Evolutionary conservation across 2,329 filamentous ascomycete species (phyloP), one percentile per base, ranked within the genome.

Genomic region (Clarireedia paspali): DNA sequence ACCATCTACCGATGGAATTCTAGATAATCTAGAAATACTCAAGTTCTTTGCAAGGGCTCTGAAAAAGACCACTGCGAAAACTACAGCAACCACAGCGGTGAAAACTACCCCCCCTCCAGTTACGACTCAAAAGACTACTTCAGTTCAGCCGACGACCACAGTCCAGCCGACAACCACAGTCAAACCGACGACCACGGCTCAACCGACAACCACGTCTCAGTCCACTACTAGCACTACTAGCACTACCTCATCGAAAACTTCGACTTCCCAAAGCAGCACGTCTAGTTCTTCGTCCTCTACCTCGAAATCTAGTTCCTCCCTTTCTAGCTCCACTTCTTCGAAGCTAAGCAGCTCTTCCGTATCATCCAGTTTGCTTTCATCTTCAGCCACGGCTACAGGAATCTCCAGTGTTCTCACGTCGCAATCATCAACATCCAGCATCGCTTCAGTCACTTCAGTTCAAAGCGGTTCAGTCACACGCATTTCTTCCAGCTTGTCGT

Each of bases 31-130:
- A 15, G 42, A 36, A 20, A 6, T 47, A 14, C 47, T 53, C 20
- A 53, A 27, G 27, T 53, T 53, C 15, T 53, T 53, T n/a, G 50
- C 27, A 36, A 53, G 50, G 17, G 50, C 42, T 9, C 27, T 24
- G 15, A 53, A 47, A 15, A 53, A 47, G 14, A 47, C 39, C 7
- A 52, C 26, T 34, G 26, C n/a, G 7, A 52, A 44, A 23, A 26
- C 49, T 15, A 44, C 38, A 15, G n/a, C 24, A 34, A 23, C 24
- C 4, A 53, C 14, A 17, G 34, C 40, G 2, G 26, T 36, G 20
- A 30, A 34, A 46, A 17, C 50, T 15, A 47, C 50, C 3, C n/a
- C 50, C 2, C 23, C 50, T 52, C 15, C 17, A 45, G 38, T 30
- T 20, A 30, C 49, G 30, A 51, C 39, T 12, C 23, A 24, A 40